Base-by-base conservation (phyloP, 192 early-diverging fungal genomes). In the Linnemannia zychae region DNA sequence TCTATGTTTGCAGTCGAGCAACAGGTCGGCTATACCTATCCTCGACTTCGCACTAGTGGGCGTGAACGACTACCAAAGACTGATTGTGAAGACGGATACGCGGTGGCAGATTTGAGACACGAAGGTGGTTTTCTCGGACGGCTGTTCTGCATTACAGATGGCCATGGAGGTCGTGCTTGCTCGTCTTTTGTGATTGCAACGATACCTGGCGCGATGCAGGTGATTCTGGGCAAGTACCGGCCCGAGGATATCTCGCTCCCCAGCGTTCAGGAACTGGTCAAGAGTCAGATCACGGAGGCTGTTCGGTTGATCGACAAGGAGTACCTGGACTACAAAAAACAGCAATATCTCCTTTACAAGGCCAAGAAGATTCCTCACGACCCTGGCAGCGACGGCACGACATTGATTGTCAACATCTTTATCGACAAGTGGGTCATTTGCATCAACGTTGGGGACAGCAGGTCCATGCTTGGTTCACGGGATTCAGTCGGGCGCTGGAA, bases 401-500 rank as follows among this genome's bases (percentile, higher is more conserved):
- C 91, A 4, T 65, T 92, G 13, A 87, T 91, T 36, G 79, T 90
- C 18, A 90, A 91, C 50, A 57, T 92, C 2, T 90, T 92, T 66
- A 87, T 92, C 67, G 90, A 87, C 69, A 81, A 89, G 13, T 92
- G 90, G 90, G 67, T 92, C 24, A 85, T 92, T 38, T 89, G 89
- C 79, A 53, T 90, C 65, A 92, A 92, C 66, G 87, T 92, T 28
- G 91, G 91, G n/a, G 90, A 92, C 75, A 90, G 89, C 24, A 87
- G 91, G n/a, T 82, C 88, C 7, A 86, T 92, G 52, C 49, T 92
- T 20, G 74, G 72, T n/a, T 65, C 68, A 0, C 67, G 84, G 34
- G 86, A 88, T 50, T 38, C 40, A 1, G 71, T 78, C 15, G 89
- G 91, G 52, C 88, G 87, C 15, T 90, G 90, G 89, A 87, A 89